Percentiles rank a stretch among this genome's conserved stretches.
These are phyloP conservation scores for Novymonas esmeraldas DNA, from an alignment of 208 protist genomes.

Conservation along the genomic window DNA sequence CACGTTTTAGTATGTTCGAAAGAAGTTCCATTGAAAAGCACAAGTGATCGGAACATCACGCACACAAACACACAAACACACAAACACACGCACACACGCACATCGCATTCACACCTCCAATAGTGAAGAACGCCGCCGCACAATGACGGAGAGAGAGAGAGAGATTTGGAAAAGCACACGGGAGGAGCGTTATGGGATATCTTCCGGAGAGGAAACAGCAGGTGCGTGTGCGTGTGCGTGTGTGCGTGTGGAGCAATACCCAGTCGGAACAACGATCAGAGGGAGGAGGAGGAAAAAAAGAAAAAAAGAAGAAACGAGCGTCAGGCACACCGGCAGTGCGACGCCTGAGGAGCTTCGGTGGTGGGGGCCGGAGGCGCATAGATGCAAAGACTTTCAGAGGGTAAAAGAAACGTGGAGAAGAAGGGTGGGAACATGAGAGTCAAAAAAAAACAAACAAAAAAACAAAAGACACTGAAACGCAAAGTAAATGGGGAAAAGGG, in stretches of 20 bases:
- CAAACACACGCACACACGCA: background rate
- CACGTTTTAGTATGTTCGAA: too few species aligned
- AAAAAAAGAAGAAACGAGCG: slow-evolving; percentile 13
- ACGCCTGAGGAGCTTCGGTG: background rate
- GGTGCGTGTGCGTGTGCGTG: background rate
- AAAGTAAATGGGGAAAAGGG: background rate
- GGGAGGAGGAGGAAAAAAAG: slow-evolving; percentile 11
- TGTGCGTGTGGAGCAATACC: background rate
- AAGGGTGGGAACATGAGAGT: slow-evolving; percentile 17
- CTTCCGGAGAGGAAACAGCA: too few species aligned
- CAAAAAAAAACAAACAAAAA: slow-evolving; percentile 10
- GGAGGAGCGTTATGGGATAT: too few species aligned
- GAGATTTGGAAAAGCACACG: too few species aligned
- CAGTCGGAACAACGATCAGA: background rate
- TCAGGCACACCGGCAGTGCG: background rate
- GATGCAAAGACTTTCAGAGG: background rate
- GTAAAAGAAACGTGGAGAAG: slow-evolving; percentile 5
- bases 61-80: background rate
- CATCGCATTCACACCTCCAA: too few species aligned
- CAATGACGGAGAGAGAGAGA: too few species aligned
- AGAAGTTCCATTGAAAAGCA: background rate
- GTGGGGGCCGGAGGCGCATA: too few species aligned
- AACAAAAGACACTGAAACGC: too few species aligned
- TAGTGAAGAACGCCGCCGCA: too few species aligned
- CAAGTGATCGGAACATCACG: background rate